Evolutionary conservation across 2,329 filamentous ascomycete genomes (phyloP), one percentile per base, ranked within the genome.

Genomic region (Fusarium nygamai): DNA sequence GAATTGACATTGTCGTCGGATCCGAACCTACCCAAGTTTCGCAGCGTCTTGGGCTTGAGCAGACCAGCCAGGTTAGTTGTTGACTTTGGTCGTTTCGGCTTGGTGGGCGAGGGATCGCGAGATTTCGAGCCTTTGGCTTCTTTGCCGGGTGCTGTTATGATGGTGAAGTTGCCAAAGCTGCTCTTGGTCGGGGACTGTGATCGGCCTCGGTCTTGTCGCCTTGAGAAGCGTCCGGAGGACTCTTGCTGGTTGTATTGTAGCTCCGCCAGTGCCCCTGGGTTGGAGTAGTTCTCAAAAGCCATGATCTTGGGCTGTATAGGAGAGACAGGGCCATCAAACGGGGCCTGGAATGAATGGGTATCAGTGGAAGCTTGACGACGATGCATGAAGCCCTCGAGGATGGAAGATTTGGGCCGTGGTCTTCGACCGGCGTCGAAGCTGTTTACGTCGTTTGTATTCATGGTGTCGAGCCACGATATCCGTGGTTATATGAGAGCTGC

Each of bases 51-150:
- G 67, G 91, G 90, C 64, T 92, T 92, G 59, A 98, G 88, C 62
- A 98, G 88, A 9, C 88, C 91, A 2, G 91, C 90, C n/a, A 98
- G 87, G 80, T 95, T 97, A 38, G 93, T 93, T 8, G 93, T 89
- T 1, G 95, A 97, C 82, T 96, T 97, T 43, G 89, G 89, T 85
- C 96, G 97, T 79, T 92, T 92, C 33, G 90, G 90, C 79, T 92
- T 93, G 66, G 86, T 87, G 17, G 88, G 87, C 46, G 88, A 88
- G 31, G 83, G 75, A 59, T 88, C 87, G 69, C 83, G 81, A 43
- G 82, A 82, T 74, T 85, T 85, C 64, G 83, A 82, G 31, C 78
- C 74, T 59, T 83, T 85, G 67, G 79, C 72, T 47, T 86, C 85
- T 71, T 82, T 85, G 46, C 76, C 76, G 31, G 79, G 76, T 29